Conservation (phyloP, 2,329 filamentous ascomycete species). For the Cercospora sp. region DNA sequence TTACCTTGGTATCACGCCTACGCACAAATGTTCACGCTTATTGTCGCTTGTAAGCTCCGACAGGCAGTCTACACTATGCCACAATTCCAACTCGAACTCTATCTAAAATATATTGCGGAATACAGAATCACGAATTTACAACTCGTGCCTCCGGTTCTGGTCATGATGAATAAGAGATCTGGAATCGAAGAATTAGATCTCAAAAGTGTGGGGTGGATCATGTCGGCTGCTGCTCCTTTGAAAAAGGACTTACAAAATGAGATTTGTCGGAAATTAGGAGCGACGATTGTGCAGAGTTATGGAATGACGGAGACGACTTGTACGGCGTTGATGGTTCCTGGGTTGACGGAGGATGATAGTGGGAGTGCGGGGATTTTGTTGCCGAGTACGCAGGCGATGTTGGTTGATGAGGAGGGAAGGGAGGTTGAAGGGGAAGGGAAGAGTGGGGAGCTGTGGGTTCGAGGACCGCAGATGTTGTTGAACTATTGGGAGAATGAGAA, state of each 20-base stretch:
- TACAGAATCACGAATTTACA: slow-evolving; percentile 67
- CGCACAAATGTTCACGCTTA: slow-evolving; percentile 56
- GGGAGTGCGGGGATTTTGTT: slow-evolving; percentile 50
- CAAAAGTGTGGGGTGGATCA: slow-evolving; percentile 20
- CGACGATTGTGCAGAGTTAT: slow-evolving; percentile 37
- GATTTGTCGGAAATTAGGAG: slow-evolving; percentile 13
- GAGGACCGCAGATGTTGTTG: slow-evolving; percentile 73
- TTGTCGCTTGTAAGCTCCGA: slow-evolving; percentile 43
- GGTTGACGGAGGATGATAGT: slow-evolving; percentile 41
- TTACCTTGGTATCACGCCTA: slow-evolving; percentile 67
- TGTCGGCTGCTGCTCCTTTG: slow-evolving; percentile 22
- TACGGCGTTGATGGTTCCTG: slow-evolving; percentile 65
- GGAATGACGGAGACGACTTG: slow-evolving; percentile 86
- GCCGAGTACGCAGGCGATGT: slow-evolving; percentile 43
- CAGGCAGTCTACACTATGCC: slow-evolving; percentile 72
- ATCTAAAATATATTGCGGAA: slow-evolving; percentile 61
- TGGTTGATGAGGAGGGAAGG: slow-evolving; percentile 45
- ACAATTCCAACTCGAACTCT: slow-evolving; percentile 65
- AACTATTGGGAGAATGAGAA: slow-evolving; percentile 69
- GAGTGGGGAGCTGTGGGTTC: slow-evolving; percentile 72
- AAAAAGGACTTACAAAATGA: slow-evolving; percentile 18
- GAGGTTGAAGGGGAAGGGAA: slow-evolving; percentile 47
- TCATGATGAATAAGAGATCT: slow-evolving; percentile 71
- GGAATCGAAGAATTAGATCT: slow-evolving; percentile 63
- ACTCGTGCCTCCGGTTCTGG: slow-evolving; percentile 73